Conservation (phyloP, 805 yeast genomes). For the Wickerhamomyces xylosicus region DNA sequence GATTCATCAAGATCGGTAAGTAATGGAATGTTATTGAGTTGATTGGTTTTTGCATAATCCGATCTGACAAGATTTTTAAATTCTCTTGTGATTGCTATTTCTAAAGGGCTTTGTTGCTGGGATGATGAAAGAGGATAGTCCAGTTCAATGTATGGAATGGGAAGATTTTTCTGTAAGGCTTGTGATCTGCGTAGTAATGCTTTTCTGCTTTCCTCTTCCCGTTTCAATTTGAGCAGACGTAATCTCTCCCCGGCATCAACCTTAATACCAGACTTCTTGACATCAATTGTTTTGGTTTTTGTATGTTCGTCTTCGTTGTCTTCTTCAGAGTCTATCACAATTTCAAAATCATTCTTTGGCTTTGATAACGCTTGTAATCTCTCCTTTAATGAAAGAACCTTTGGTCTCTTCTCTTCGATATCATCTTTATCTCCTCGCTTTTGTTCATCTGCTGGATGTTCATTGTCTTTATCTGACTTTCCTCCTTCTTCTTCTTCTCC, state of each 20-base stretch:
- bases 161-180: conserved; percentile 34
- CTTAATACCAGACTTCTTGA: not conserved
- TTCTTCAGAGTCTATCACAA: conserved; percentile 24
- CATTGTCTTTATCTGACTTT: conserved; percentile 1
- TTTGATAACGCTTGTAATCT: conserved; percentile 25
- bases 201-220: conserved; percentile 7
- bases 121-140: not conserved
- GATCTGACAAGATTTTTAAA: conserved; percentile 27
- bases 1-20: conserved; percentile 14
- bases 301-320: conserved; percentile 4
- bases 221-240: conserved; percentile 7
- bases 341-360: conserved; percentile 39
- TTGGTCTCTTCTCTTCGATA: not conserved
- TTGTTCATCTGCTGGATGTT: not conserved
- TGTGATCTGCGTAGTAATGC: conserved; percentile 32
- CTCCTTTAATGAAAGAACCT: conserved; percentile 2
- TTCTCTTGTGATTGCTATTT: conserved; percentile 21
- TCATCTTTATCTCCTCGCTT: not conserved
- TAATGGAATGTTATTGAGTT: conserved; percentile 9
- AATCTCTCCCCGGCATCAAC: conserved; percentile 16
- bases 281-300: not conserved
- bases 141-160: conserved; percentile 25
- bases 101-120: not conserved
- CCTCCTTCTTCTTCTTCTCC: conserved; percentile 4
- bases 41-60: conserved; percentile 27